Conservation (phyloP, 352 stramenopile genomes). For the Aphanomyces cochlioides region DNA sequence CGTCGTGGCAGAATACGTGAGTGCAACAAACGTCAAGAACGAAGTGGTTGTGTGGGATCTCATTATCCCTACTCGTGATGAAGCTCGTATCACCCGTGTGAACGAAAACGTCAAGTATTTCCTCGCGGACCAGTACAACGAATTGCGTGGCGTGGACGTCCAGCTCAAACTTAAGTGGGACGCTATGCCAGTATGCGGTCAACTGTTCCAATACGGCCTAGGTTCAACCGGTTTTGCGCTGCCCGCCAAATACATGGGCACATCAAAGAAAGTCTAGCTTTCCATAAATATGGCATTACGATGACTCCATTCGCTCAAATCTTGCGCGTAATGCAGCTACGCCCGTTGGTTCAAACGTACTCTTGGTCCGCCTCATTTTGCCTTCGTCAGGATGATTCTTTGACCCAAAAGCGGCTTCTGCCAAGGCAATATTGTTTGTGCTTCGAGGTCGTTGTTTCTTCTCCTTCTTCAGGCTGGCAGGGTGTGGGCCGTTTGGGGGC, state of each 20-base stretch:
- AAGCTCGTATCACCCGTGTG: slow-evolving; percentile 48
- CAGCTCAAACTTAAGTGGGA: slow-evolving; percentile 81
- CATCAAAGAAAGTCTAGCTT: slow-evolving; percentile 33
- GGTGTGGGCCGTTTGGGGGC: neutral
- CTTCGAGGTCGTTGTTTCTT: slow-evolving; percentile 13
- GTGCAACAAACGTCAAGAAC: slow-evolving; percentile 58
- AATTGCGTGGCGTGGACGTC: slow-evolving; percentile 73
- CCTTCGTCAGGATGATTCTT: neutral
- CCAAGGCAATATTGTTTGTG: slow-evolving; percentile 17
- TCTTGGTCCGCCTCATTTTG: neutral
- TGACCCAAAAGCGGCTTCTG: slow-evolving; percentile 10
- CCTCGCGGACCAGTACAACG: slow-evolving; percentile 67
- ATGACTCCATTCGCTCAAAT: slow-evolving; percentile 44
- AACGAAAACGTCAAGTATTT: slow-evolving; percentile 82
- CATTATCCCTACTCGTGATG: slow-evolving; percentile 68
- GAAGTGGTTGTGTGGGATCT: slow-evolving; percentile 84
- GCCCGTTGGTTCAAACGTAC: slow-evolving; percentile 35
- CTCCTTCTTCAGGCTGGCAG: neutral
- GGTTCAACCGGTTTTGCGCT: slow-evolving; percentile 53
- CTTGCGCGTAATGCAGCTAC: slow-evolving; percentile 68
- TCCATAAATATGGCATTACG: neutral
- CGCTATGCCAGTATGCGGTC: slow-evolving; percentile 80
- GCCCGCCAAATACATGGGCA: slow-evolving; percentile 66
- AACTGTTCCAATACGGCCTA: slow-evolving; percentile 60
- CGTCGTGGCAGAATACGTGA: slow-evolving; percentile 78